Percentiles rank a stretch among this genome's conserved stretches.
Conservation (phyloP, 1,284 basidiomycete species). For the Anthracocystis walkeri region DNA sequence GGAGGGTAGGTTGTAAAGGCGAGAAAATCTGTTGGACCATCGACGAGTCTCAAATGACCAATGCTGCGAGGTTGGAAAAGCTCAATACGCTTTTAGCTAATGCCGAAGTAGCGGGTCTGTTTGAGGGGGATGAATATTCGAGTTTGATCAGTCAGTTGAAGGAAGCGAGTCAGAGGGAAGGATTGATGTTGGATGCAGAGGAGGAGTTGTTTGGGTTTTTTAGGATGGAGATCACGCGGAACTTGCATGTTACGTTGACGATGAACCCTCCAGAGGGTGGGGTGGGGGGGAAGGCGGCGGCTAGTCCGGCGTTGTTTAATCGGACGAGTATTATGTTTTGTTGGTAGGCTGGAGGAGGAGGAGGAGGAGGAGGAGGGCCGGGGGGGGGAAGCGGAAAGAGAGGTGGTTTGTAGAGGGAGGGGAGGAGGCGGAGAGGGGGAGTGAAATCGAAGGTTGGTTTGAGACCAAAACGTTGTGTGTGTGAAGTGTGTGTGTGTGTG, state of each 20-base stretch:
- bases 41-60: slow-evolving; percentile 97
- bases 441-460: not conserved
- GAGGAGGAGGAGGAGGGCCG: too few relatives aligned
- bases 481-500: too few relatives aligned
- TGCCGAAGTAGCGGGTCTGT: slow-evolving; percentile 98
- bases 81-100: slow-evolving; percentile 99
- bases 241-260: slow-evolving; percentile 78
- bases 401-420: too few relatives aligned
- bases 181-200: slow-evolving; percentile 95
- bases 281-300: slow-evolving; percentile 92
- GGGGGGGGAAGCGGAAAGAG: too few relatives aligned
- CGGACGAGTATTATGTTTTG: slow-evolving; percentile 61
- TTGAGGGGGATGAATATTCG: slow-evolving; percentile 86
- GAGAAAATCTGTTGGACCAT: slow-evolving; percentile 99
- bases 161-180: slow-evolving; percentile 96
- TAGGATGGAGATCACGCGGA: slow-evolving; percentile 57
- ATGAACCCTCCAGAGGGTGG: slow-evolving; percentile 99
- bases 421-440: not conserved
- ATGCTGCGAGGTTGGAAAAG: slow-evolving; percentile 96
- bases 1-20: slow-evolving; percentile 94
- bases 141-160: slow-evolving; percentile 98
- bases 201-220: slow-evolving; percentile 73
- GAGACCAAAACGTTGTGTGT: too few relatives aligned
- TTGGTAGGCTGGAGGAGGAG: slow-evolving; percentile 36
- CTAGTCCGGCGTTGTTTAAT: slow-evolving; percentile 77